Conservation (phyloP, 2,329 filamentous ascomycete species). For the Nectriaceae sp. region DNA sequence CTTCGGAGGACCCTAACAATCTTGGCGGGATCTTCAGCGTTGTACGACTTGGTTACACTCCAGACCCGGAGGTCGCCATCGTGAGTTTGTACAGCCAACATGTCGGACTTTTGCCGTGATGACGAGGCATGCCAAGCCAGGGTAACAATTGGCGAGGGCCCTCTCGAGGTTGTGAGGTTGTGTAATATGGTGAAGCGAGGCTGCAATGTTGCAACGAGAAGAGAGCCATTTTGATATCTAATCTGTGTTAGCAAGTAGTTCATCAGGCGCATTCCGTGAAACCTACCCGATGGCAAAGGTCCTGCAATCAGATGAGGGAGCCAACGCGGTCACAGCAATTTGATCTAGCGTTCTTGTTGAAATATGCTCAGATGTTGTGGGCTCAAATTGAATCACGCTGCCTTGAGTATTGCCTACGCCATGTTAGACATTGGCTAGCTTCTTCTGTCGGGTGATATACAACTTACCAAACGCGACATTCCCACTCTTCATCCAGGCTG, state of each 20-base stretch:
- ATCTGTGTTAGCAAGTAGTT: constrained; percentile 10
- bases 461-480: constrained; percentile 91
- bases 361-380: constrained; percentile 87
- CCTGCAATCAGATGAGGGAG: constrained; percentile 84
- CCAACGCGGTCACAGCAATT: constrained; percentile 91
- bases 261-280: not conserved
- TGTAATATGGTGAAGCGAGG: constrained; percentile 93
- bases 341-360: constrained; percentile 87
- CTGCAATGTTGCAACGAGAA: constrained; percentile 85
- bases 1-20: constrained; percentile 86
- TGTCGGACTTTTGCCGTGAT: constrained; percentile 93
- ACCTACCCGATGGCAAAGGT: constrained; percentile 93
- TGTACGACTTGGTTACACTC: constrained; percentile 85
- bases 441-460: constrained; percentile 17
- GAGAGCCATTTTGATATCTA: constrained; percentile 93
- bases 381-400: constrained; percentile 92
- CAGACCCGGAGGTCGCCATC: constrained; percentile 94
- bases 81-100: constrained; percentile 90
- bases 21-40: constrained; percentile 74
- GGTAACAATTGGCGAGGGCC: constrained; percentile 83
- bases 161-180: constrained; percentile 81
- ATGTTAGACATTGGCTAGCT: not conserved
- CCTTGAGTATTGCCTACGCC: constrained; percentile 82
- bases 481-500: constrained; percentile 95
- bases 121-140: constrained; percentile 96